phyloP scores from a whole-genome alignment of 352 stramenopile species.

The Globisporangium mamillatum region DNA sequence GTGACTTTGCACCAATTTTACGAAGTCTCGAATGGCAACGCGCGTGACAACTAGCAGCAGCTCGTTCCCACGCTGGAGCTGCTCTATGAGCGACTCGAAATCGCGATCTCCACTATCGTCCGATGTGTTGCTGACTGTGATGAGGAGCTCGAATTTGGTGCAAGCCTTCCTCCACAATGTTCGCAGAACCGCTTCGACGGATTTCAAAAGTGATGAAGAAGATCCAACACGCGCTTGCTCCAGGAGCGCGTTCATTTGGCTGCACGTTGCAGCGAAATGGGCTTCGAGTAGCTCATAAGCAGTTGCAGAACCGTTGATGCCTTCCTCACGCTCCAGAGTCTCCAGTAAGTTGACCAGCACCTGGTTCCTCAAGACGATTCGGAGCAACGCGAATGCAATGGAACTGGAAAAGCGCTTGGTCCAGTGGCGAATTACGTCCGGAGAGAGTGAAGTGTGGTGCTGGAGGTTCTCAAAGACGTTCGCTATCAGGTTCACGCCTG shows the following conservation, averaged over 20 bases:
- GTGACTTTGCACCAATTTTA: background rate
- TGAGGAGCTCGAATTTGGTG: background rate
- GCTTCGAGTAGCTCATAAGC: background rate
- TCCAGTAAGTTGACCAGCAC: conserved; percentile 11
- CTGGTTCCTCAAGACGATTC: conserved; percentile 18
- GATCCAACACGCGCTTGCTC: conserved; percentile 12
- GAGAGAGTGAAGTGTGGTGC: background rate
- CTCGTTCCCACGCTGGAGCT: conserved; percentile 21
- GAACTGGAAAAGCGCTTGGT: conserved; percentile 17
- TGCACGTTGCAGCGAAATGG: conserved; percentile 6
- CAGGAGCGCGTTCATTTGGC: background rate
- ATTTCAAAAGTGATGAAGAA: conserved; percentile 12
- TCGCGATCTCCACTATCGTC: background rate
- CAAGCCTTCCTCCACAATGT: background rate
- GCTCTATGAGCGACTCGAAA: conserved; percentile 13
- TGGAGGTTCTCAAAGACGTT: background rate
- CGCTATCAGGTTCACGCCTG: background rate
- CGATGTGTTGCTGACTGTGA: background rate
- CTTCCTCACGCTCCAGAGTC: background rate
- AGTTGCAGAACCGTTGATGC: background rate
- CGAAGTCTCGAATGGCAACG: conserved; percentile 21
- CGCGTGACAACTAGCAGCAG: conserved; percentile 25
- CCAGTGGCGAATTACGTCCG: conserved; percentile 10
- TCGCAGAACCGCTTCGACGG: background rate
- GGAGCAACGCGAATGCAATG: conserved; percentile 23